Conservation (phyloP, 345 rosid species). For the Citrus maxima region DNA sequence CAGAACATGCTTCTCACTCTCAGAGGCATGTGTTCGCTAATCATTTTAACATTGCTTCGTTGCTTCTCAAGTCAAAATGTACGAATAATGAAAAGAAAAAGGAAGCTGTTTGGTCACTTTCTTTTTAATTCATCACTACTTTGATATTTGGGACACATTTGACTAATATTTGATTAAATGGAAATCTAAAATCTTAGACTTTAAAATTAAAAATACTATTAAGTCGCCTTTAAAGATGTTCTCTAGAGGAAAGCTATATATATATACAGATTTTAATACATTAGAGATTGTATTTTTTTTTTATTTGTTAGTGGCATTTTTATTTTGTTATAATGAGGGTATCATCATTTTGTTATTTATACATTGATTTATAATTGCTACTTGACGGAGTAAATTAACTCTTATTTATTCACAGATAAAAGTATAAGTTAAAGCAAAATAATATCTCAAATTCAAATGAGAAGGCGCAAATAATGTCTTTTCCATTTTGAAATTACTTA, state of each 20-base stretch:
- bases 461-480: no score
- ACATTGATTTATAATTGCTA: no score
- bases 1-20: not conserved
- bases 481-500: no score
- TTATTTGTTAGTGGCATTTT: fast-evolving
- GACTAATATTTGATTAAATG: not conserved
- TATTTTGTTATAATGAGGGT: no score
- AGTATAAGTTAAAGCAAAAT: no score
- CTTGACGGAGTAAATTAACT: no score
- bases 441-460: not conserved
- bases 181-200: not conserved
- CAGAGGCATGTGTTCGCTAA: not conserved
- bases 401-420: not conserved
- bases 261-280: no score
- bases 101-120: not conserved
- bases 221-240: no score
- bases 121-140: not conserved
- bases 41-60: not conserved
- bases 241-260: no score
- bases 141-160: not conserved
- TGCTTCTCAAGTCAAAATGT: not conserved
- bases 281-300: no score
- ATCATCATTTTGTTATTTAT: no score
- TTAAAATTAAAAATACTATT: fast-evolving
- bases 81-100: not conserved